Base-by-base conservation (phyloP, 306 rosid genomes). In the Prunus padus region DNA sequence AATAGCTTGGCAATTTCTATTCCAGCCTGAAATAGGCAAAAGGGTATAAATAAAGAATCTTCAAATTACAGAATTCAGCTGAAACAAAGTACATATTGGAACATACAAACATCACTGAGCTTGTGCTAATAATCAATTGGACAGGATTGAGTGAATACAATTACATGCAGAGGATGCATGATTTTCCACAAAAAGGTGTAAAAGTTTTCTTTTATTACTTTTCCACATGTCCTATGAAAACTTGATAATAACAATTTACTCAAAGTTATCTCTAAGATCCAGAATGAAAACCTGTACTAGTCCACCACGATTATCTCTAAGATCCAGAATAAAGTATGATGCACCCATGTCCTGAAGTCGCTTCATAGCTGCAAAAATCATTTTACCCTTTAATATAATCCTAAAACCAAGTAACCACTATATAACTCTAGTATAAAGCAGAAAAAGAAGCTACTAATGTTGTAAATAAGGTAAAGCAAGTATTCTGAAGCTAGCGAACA, bases 241-340 rank as follows among this genome's bases (percentile, higher is more conserved):
- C 45, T 5, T 66, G 30, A 42, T 42, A 26, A 42, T 12, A 22
- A 18, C 11, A 18, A 51, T 18, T 18, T n/a, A 11, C 67, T 51
- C 28, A 30, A 51, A 70, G 64, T 65, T 55, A 52, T 56, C 33
- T n/a, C 20, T 51, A 64, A 65, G 57, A 73, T 52, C 46, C 18
- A 76, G 65, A 61, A 73, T 66, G 72, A 57, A 72, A 80, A 94
- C 98, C 98, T 94, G 98, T 45, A 92, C 98, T 64, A 94, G 88
- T 78, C 98, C 98, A 65, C 98, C 98, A 81, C 86, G 98, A 82
- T 94, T 94, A 84, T 92, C 98, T 87, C 98, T 87, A 77, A 94
- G 97, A 84, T 94, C 98, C 84, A 94, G 82, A 79, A 94, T 67
- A 68, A 94, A 94, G 85, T 78, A 90, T 42, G 96, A 92, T 44